Percentiles rank a stretch among this genome's conserved stretches.
Conservation (phyloP, 2,329 filamentous ascomycete genomes). For the Fusarium ambrosium region DNA sequence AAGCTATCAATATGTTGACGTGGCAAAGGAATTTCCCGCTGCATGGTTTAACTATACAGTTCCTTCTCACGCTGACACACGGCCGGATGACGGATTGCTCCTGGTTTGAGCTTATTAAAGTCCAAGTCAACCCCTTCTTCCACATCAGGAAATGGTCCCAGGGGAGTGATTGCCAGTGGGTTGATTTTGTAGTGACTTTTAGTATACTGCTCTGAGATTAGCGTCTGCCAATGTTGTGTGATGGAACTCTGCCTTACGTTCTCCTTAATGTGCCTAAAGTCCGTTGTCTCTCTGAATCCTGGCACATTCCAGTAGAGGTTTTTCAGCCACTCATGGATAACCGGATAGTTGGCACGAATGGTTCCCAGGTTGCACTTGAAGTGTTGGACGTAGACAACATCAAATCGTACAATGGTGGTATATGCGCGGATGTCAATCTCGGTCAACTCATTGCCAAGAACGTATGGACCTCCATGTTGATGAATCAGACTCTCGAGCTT, state of each 20-base stretch:
- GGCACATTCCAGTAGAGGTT: slow-evolving; percentile 76
- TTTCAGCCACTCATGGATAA: slow-evolving; percentile 76
- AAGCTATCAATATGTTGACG: background rate
- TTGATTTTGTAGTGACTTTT: slow-evolving; percentile 47
- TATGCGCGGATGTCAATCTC: slow-evolving; percentile 78
- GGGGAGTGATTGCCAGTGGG: slow-evolving; percentile 45
- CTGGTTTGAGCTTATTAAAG: slow-evolving; percentile 39
- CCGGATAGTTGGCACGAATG: slow-evolving; percentile 74
- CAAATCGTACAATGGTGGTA: slow-evolving; percentile 76
- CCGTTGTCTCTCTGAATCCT: slow-evolving; percentile 67
- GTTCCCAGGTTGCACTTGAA: slow-evolving; percentile 76
- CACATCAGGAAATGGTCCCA: slow-evolving; percentile 46
- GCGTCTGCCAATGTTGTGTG: background rate
- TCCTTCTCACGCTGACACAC: slow-evolving; percentile 42
- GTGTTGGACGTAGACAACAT: slow-evolving; percentile 76
- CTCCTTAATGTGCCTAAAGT: slow-evolving; percentile 78
- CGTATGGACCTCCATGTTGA: slow-evolving; percentile 62
- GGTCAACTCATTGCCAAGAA: slow-evolving; percentile 74
- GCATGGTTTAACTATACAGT: slow-evolving; percentile 23
- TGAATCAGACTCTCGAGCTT: slow-evolving; percentile 71
- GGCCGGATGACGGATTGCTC: slow-evolving; percentile 39
- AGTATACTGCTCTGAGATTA: slow-evolving; percentile 37
- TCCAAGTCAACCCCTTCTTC: slow-evolving; percentile 40
- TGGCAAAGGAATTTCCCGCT: background rate
- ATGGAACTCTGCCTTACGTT: slow-evolving; percentile 48